These are phyloP conservation scores for Hagleromyces aurorensis DNA, from an alignment of 805 yeast genomes.

Conservation along the genomic window DNA sequence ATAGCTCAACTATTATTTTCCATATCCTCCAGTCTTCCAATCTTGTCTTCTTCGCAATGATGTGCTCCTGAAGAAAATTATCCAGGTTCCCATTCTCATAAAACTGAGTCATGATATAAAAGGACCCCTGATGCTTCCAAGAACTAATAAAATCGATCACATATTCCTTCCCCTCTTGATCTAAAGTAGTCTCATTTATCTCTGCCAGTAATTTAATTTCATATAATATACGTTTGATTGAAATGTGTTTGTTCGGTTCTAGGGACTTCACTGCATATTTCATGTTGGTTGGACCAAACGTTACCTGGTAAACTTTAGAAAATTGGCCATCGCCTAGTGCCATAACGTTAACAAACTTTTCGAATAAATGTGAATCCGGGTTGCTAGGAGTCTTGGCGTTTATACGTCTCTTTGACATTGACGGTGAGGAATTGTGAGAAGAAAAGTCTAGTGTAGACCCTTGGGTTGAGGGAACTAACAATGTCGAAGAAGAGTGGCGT, in stretches of 20 bases:
- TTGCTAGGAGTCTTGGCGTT: conserved; percentile 20
- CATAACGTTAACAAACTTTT: conserved; percentile 53
- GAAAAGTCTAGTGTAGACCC: conserved; percentile 3
- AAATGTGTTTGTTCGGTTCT: conserved; percentile 38
- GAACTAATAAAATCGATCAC: conserved; percentile 72
- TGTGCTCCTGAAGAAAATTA: conserved; percentile 71
- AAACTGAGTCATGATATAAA: conserved; percentile 88
- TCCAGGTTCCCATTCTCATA: conserved; percentile 92
- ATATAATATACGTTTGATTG: conserved; percentile 22
- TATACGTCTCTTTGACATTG: conserved; percentile 16
- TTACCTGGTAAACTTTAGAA: conserved; percentile 77
- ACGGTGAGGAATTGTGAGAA: conserved; percentile 12
- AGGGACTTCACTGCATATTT: conserved; percentile 84
- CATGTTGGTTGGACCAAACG: conserved; percentile 46
- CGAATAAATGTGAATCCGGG: conserved; percentile 35
- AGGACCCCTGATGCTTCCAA: conserved; percentile 71
- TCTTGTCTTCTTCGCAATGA: conserved; percentile 44
- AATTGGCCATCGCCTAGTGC: conserved; percentile 83
- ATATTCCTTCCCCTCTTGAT: conserved; percentile 57
- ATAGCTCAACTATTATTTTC: conserved; percentile 84
- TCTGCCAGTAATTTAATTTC: conserved; percentile 26
- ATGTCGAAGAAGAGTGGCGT: conserved; percentile 3
- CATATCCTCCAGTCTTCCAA: conserved; percentile 96
- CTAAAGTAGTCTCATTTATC: conserved; percentile 28
- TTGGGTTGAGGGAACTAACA: conserved; percentile 25